Conservation (phyloP, 129 eudicot genomes). For the Chrysanthemum lavandulifolium region DNA sequence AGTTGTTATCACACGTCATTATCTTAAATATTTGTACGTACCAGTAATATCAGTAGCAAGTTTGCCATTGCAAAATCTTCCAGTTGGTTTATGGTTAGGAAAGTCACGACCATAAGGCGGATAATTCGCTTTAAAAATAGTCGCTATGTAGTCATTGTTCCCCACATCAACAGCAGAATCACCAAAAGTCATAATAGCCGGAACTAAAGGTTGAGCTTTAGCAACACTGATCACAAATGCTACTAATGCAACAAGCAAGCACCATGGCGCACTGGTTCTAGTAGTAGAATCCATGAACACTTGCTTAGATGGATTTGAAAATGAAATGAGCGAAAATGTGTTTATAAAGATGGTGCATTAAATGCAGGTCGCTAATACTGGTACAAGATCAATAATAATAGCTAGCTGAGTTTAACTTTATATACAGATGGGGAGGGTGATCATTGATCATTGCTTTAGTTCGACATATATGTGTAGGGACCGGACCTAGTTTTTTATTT, state of each 20-base stretch:
- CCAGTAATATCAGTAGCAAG: constrained; percentile 89
- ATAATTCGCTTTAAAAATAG: constrained; percentile 78
- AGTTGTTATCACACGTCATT: background rate
- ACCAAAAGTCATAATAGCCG: constrained; percentile 78
- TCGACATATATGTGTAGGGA: constrained; percentile 16
- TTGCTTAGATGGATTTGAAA: background rate
- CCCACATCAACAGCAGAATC: constrained; percentile 92
- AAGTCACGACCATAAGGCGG: constrained; percentile 96
- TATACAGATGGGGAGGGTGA: constrained; percentile 20
- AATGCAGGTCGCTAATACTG: constrained; percentile 24
- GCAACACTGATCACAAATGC: constrained; percentile 20
- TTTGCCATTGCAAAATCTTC: constrained; percentile 96
- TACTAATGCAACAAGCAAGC: constrained; percentile 12
- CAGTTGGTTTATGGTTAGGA: constrained; percentile 58
- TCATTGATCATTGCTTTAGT: constrained; percentile 34
- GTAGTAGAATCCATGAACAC: constrained; percentile 12
- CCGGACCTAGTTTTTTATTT: too few species aligned
- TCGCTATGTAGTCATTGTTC: constrained; percentile 69
- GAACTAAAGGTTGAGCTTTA: constrained; percentile 69
- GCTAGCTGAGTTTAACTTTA: background rate
- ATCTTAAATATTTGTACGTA: constrained; percentile 9
- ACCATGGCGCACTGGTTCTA: too few species aligned
- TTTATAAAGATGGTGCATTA: constrained; percentile 26
- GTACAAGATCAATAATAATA: constrained; percentile 24
- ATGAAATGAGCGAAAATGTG: constrained; percentile 1